A percentile compares a stretch with the other conserved stretches of the same genome.
Evolutionary conservation across 192 early-diverging fungal genomes (phyloP).

Genomic region (Podila epicladia): DNA sequence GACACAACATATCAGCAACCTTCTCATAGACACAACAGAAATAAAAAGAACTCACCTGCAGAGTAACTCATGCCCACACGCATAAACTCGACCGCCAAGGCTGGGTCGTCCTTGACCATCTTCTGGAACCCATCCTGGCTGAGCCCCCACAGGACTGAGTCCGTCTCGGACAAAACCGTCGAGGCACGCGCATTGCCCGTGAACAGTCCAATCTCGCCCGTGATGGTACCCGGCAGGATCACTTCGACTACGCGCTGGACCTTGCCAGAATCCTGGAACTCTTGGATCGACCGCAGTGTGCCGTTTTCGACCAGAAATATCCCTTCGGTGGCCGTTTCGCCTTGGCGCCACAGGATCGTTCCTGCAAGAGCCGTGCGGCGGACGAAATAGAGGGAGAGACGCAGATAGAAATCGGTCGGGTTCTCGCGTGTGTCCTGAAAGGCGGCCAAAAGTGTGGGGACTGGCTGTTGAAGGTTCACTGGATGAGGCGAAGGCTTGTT

Average conservation of each 20-base stretch:
- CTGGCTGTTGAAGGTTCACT: constrained; percentile 58
- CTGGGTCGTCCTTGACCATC: constrained; percentile 74
- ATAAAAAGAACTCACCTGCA: constrained; percentile 58
- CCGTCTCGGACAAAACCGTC: constrained; percentile 69
- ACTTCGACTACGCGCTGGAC: constrained; percentile 69
- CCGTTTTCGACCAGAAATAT: constrained; percentile 86
- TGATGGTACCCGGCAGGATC: constrained; percentile 88
- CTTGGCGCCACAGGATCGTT: constrained; percentile 74
- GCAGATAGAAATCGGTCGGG: constrained; percentile 62
- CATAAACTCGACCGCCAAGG: constrained; percentile 80
- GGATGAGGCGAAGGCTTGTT: constrained; percentile 31
- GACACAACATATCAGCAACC: background rate
- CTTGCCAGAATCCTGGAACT: constrained; percentile 43
- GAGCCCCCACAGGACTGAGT: constrained; percentile 81
- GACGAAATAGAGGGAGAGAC: constrained; percentile 72
- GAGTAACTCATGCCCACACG: constrained; percentile 78
- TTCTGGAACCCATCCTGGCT: constrained; percentile 70
- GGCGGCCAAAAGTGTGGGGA: constrained; percentile 66
- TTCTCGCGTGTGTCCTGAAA: constrained; percentile 69
- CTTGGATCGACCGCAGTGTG: constrained; percentile 49
- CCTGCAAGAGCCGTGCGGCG: constrained; percentile 62
- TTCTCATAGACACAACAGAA: background rate
- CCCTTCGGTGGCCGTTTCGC: constrained; percentile 61
- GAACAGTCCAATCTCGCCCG: constrained; percentile 89
- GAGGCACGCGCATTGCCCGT: constrained; percentile 61